Conservation (phyloP, 2,329 filamentous ascomycete species). For the Penicillium sp. region DNA sequence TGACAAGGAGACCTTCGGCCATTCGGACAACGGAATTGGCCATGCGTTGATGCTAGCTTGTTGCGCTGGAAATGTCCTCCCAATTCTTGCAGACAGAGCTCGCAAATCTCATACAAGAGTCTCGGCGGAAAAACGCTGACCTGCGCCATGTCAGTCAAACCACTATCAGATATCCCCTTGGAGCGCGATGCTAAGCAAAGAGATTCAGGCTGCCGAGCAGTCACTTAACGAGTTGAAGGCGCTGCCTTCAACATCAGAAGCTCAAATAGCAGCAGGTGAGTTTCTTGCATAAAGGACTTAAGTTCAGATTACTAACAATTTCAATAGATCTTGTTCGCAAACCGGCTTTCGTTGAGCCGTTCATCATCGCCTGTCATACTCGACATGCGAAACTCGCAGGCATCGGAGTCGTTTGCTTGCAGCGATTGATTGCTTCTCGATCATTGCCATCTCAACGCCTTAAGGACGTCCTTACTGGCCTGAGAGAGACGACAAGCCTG, state of each 20-base stretch:
- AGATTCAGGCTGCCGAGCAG: constrained; percentile 77
- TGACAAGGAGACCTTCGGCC: constrained; percentile 13
- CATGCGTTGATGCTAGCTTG: constrained; percentile 29
- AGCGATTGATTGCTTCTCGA: constrained; percentile 78
- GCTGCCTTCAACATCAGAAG: constrained; percentile 70
- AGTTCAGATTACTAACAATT: constrained; percentile 13
- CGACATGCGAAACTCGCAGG: constrained; percentile 86
- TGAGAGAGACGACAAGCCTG: constrained; percentile 75
- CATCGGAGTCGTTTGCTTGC: constrained; percentile 83
- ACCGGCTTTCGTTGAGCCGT: constrained; percentile 84
- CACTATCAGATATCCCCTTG: constrained; percentile 11
- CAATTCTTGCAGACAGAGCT: constrained; percentile 87
- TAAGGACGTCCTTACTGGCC: constrained; percentile 80
- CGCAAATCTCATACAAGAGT: constrained; percentile 88
- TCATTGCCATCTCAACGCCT: constrained; percentile 77
- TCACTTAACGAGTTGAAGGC: constrained; percentile 84
- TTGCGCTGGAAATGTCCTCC: constrained; percentile 69
- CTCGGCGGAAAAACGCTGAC: constrained; percentile 90
- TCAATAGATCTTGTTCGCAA: constrained; percentile 74
- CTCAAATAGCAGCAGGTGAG: constrained; percentile 68
- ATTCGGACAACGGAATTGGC: constrained; percentile 19
- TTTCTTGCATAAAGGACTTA: not conserved
- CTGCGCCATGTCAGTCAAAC: constrained; percentile 61
- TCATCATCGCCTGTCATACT: constrained; percentile 87
- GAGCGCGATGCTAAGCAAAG: constrained; percentile 22